A percentile compares a stretch with the other conserved stretches of the same genome.
phyloP scores from a whole-genome alignment of 129 eudicot species.

The Gnaphalium uliginosum region DNA sequence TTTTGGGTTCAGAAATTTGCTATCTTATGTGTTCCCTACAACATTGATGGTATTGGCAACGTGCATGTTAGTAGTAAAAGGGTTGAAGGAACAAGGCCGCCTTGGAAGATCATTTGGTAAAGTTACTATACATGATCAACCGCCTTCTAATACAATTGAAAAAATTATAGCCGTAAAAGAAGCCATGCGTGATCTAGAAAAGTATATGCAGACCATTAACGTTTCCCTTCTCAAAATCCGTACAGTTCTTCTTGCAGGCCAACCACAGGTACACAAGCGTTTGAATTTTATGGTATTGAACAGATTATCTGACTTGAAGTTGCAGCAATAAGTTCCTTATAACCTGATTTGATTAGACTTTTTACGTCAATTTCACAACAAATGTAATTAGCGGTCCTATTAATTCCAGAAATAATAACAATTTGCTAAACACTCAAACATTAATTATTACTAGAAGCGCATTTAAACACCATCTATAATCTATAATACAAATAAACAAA shows the following conservation, averaged over 20 bases:
- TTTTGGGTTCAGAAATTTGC: slow-evolving; percentile 55
- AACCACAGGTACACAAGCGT: slow-evolving; percentile 60
- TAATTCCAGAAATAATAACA: background rate
- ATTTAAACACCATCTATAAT: background rate
- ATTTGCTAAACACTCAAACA: background rate
- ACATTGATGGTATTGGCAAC: slow-evolving; percentile 58
- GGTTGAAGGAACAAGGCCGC: slow-evolving; percentile 83
- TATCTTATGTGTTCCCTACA: slow-evolving; percentile 55
- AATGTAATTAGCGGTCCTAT: background rate
- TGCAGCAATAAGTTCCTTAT: background rate
- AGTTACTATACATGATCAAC: slow-evolving; percentile 77
- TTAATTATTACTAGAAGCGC: background rate
- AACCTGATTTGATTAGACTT: background rate
- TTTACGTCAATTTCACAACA: background rate
- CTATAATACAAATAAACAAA: too few species aligned
- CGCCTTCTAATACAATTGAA: slow-evolving; percentile 82
- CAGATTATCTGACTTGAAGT: background rate
- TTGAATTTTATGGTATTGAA: background rate
- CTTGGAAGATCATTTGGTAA: slow-evolving; percentile 78
- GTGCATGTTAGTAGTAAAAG: slow-evolving; percentile 66
- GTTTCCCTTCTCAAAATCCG: slow-evolving; percentile 73
- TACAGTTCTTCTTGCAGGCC: slow-evolving; percentile 72
- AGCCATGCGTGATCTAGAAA: slow-evolving; percentile 78
- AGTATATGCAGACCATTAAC: slow-evolving; percentile 65
- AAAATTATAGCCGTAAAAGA: slow-evolving; percentile 81